Evolutionary conservation across 2,329 filamentous ascomycete species (phyloP).

Genomic region (Teratosphaeriaceae sp.): DNA sequence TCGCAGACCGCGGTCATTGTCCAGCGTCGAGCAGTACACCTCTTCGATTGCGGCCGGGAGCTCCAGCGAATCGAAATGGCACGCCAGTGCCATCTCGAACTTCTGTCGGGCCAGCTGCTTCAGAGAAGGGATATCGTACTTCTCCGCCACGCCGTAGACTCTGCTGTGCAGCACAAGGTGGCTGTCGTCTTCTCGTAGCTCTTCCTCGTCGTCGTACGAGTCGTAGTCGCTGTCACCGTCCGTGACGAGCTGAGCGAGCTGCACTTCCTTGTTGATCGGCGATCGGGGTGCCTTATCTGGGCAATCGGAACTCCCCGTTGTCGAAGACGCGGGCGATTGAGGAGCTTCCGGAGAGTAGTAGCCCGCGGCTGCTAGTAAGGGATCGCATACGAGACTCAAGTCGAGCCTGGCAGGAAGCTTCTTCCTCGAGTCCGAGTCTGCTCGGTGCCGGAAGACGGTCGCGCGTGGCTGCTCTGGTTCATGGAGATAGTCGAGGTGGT

Average conservation of each 20-base stretch:
- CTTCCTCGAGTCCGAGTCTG: slow-evolving; percentile 20
- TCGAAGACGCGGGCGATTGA: slow-evolving; percentile 15
- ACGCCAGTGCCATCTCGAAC: slow-evolving; percentile 39
- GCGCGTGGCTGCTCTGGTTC: slow-evolving; percentile 20
- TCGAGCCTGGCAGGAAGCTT: slow-evolving; percentile 27
- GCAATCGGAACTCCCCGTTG: slow-evolving; percentile 11
- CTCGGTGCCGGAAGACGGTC: slow-evolving; percentile 28
- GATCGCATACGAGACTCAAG: slow-evolving; percentile 29
- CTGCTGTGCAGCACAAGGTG: slow-evolving; percentile 41
- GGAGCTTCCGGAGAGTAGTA: slow-evolving; percentile 18
- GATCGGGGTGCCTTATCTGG: slow-evolving; percentile 17
- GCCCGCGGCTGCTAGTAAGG: slow-evolving; percentile 29
- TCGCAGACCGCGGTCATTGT: slow-evolving; percentile 43
- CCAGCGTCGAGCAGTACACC: slow-evolving; percentile 44
- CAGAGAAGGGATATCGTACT: slow-evolving; percentile 43
- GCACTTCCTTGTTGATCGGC: slow-evolving; percentile 10
- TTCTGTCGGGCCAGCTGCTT: slow-evolving; percentile 41
- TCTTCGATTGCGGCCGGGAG: slow-evolving; percentile 43
- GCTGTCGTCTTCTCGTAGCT: slow-evolving; percentile 33
- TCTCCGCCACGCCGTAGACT: slow-evolving; percentile 46
- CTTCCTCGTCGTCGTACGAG: slow-evolving; percentile 27
- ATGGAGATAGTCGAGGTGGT: slow-evolving; percentile 32
- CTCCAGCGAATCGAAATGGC: slow-evolving; percentile 39
- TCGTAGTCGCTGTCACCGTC: slow-evolving; percentile 31
- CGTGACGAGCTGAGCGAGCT: slow-evolving; percentile 21